Conservation (phyloP, 306 rosid species). For the Mucuna pruriens region DNA sequence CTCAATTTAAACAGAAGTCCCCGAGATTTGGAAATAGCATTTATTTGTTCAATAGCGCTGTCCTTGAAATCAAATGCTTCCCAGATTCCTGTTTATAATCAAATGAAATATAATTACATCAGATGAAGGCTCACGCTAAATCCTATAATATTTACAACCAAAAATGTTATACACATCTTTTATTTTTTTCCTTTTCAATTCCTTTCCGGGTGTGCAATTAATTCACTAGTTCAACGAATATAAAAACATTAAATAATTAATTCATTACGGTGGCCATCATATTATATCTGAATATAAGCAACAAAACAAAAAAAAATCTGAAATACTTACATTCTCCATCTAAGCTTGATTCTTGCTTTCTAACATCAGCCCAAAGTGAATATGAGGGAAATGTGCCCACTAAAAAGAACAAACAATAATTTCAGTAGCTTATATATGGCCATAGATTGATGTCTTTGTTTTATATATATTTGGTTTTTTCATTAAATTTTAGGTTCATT, state of each 20-base stretch:
- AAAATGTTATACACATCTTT: not conserved
- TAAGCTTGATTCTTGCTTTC: conserved; percentile 80
- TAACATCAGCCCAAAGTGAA: conserved; percentile 92
- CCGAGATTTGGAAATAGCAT: not conserved
- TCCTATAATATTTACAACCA: not conserved
- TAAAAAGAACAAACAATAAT: not conserved
- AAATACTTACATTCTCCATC: conserved; percentile 70
- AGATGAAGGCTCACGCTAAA: not conserved
- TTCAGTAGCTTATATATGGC: not conserved
- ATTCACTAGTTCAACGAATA: not conserved
- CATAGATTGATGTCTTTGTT: not conserved
- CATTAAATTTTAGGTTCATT: not conserved
- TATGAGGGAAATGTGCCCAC: conserved; percentile 99
- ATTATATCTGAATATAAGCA: not conserved
- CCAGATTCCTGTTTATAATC: conserved; percentile 58
- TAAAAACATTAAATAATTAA: not conserved
- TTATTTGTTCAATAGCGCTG: conserved; percentile 68
- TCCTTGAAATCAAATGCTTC: conserved; percentile 71
- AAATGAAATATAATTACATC: not conserved
- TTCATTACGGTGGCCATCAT: not conserved
- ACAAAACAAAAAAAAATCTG: too few species aligned
- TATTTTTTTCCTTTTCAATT: not conserved
- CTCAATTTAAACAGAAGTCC: not conserved
- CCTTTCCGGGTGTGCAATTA: not conserved
- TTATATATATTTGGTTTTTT: not conserved